Conservation (phyloP, 148 eudicot species). For the Cornus florida region DNA sequence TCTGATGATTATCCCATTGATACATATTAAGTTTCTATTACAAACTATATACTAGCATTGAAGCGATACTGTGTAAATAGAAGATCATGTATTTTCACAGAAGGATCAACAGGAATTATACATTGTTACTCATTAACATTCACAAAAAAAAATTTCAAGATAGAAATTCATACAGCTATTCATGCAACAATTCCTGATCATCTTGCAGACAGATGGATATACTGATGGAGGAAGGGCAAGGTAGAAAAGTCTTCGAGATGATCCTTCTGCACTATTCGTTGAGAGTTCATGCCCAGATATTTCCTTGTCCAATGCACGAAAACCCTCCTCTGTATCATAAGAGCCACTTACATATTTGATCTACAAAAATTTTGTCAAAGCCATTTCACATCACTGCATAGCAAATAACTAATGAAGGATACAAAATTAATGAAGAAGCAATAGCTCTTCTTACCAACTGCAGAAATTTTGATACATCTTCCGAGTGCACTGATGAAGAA, state of each 20-base stretch:
- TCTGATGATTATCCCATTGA: background rate
- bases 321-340: conserved; percentile 80
- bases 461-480: conserved; percentile 62
- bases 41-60: background rate
- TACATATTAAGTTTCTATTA: background rate
- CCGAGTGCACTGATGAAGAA: conserved; percentile 30
- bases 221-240: conserved; percentile 99
- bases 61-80: background rate
- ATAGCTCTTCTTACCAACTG: conserved; percentile 49
- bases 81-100: background rate
- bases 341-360: conserved; percentile 84
- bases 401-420: background rate
- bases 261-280: conserved; percentile 48
- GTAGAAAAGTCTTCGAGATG: conserved; percentile 84
- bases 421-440: background rate
- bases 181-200: conserved; percentile 71
- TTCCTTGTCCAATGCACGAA: conserved; percentile 63
- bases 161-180: conserved; percentile 59
- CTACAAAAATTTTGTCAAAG: conserved; percentile 33
- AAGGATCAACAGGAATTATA: background rate
- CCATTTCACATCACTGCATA: background rate
- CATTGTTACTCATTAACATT: background rate
- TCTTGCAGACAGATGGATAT: conserved; percentile 93
- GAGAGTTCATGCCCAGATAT: conserved; percentile 60
- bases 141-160: background rate